Conservation (phyloP, 2,329 filamentous ascomycete species). For the Talaromyces atroroseus region DNA sequence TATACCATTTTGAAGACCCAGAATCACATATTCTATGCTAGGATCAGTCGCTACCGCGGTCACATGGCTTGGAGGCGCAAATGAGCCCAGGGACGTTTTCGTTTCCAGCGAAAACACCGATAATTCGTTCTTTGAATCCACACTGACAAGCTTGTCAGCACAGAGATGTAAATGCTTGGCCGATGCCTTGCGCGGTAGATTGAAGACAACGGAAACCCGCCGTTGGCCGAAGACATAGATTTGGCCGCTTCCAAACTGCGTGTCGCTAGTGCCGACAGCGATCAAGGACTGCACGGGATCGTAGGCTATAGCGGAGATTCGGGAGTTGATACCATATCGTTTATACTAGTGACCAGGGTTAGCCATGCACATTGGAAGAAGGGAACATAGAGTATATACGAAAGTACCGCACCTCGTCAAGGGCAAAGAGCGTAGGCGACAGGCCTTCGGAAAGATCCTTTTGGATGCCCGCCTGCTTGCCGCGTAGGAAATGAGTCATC, state of each 20-base stretch:
- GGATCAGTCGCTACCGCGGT: conserved; percentile 75
- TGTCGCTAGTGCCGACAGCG: conserved; percentile 84
- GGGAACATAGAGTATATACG: not conserved
- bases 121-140: conserved; percentile 82
- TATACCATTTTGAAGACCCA: conserved; percentile 68
- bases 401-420: conserved; percentile 62
- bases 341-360: conserved; percentile 45
- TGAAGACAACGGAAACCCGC: conserved; percentile 70
- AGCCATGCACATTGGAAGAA: not conserved
- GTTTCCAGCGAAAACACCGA: conserved; percentile 74
- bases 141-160: conserved; percentile 74
- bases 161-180: conserved; percentile 77
- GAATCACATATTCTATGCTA: conserved; percentile 85
- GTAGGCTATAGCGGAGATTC: conserved; percentile 74
- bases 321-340: conserved; percentile 75
- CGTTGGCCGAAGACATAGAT: conserved; percentile 84
- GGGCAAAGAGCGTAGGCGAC: conserved; percentile 67
- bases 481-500: conserved; percentile 84
- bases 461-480: conserved; percentile 89
- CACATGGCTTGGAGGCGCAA: conserved; percentile 71
- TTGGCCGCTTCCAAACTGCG: conserved; percentile 75
- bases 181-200: conserved; percentile 65
- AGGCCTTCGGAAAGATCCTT: conserved; percentile 84
- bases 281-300: conserved; percentile 91
- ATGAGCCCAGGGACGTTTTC: conserved; percentile 60